Evolutionary conservation across 495 filamentous ascomycete species (phyloP), one percentile per base, ranked within the genome.

Genomic region (Podospora didyma): DNA sequence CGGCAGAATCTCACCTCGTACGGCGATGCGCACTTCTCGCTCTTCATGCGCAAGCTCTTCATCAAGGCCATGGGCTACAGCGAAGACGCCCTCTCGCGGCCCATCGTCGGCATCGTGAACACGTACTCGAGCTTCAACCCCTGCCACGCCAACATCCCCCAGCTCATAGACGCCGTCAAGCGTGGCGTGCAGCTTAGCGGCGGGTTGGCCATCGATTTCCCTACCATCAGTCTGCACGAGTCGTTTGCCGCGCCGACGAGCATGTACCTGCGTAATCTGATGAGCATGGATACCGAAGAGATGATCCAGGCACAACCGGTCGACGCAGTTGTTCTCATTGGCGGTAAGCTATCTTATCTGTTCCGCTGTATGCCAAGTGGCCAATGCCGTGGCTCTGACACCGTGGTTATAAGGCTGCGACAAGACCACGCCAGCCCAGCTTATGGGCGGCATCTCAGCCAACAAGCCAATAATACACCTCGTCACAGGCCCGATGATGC

Each of bases 261-360:
- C 68, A 88, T 88, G 84, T 87, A 81, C 53, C 57, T 87, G 53
- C 64, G 85, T 44, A 88, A 87, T 62, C 51, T 87, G 44, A 87
- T 88, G 84, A 83, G 82, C 59, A 86, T 88, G 83, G 84, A 88
- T 62, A 87, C 85, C 0, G 85, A 88, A 64, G 85, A 87, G 69
- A 87, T 88, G 85, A 80, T 88, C 20, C 62, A 66, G 23, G 84
- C 84, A 14, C 84, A 87, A 65, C 84, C 85, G 0, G 71, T 86
- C 9, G 84, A 87, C 66, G 81, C 80, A 0, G 82, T 81, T 44
- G 76, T 88, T 23, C 73, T 87, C 64, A 81, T 88, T 56, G 85
- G 85, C 37, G 85, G 83, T 85, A 53, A 42, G 71, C 68, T 14
- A 7, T 10, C 20, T 41, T 12, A 7, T 11, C 19, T 24, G 3